A percentile compares a stretch with the other conserved stretches of the same genome.
These are phyloP conservation scores for Cyberlindnera euphorbiae DNA, from an alignment of 805 yeast species.

Conservation along the genomic window DNA sequence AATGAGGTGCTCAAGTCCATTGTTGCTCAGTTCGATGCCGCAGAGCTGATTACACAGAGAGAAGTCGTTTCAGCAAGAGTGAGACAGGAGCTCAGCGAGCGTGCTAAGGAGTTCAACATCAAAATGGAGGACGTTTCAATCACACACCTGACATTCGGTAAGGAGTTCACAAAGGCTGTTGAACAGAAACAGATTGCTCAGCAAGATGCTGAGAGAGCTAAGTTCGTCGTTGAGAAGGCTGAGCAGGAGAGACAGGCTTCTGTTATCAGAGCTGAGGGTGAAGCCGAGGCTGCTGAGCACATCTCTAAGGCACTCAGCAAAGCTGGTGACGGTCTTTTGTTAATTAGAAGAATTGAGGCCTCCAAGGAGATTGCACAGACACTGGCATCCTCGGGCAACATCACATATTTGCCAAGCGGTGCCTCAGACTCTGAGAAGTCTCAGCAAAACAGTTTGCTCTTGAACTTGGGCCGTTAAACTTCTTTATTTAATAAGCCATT, in stretches of 20 bases:
- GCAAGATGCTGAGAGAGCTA: conserved; percentile 98
- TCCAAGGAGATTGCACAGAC: conserved; percentile 93
- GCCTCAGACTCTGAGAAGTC: conserved; percentile 29
- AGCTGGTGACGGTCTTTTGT: conserved; percentile 92
- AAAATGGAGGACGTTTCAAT: conserved; percentile 94
- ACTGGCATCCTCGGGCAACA: conserved; percentile 75
- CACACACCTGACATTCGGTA: conserved; percentile 96
- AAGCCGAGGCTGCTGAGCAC: conserved; percentile 96
- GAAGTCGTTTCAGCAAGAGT: conserved; percentile 89
- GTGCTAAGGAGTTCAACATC: conserved; percentile 88
- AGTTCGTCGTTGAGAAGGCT: conserved; percentile 88
- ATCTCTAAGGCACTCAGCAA: conserved; percentile 89
- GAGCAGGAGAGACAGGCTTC: conserved; percentile 96
- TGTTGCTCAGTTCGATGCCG: conserved; percentile 94
- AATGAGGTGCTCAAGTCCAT: conserved; percentile 85
- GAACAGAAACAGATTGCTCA: conserved; percentile 99
- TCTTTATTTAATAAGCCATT: not conserved
- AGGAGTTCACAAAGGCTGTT: conserved; percentile 95
- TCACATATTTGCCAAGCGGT: conserved; percentile 76
- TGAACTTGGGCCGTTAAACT: conserved; percentile 61
- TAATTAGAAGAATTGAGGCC: conserved; percentile 94
- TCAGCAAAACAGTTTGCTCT: conserved; percentile 48
- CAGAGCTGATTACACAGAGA: conserved; percentile 94
- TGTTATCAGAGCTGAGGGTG: conserved; percentile 97
- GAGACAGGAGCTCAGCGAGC: conserved; percentile 73